Percentiles rank a stretch among this genome's conserved stretches.
Evolutionary conservation across 1,139 yeast species (phyloP).

Genomic region (Lodderomyces orthopsilosis): DNA sequence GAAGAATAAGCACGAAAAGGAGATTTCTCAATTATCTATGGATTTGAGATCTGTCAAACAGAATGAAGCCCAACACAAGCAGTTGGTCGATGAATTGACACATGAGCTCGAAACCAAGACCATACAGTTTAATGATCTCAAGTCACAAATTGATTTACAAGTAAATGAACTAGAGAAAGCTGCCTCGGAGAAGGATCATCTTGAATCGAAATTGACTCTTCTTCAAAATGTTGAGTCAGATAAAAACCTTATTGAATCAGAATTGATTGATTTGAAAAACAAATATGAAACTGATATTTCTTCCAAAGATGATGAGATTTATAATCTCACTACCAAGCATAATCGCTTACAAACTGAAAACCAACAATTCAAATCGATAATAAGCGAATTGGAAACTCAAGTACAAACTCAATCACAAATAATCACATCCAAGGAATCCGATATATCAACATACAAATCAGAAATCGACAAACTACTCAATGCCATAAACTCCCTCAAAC

Average conservation of each 20-base stretch:
- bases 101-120: background rate
- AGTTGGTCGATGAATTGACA: background rate
- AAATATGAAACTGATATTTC: background rate
- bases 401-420: background rate
- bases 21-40: background rate
- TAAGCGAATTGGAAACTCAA: background rate
- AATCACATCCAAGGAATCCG: background rate
- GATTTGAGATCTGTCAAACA: background rate
- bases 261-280: background rate
- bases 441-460: background rate
- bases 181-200: background rate
- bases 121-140: background rate
- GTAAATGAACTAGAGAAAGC: background rate
- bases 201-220: background rate
- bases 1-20: background rate
- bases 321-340: background rate
- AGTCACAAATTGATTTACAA: background rate
- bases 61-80: background rate
- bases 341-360: background rate
- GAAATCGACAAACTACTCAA: conserved; percentile 3
- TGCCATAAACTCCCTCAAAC: conserved; percentile 1
- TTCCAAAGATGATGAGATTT: background rate
- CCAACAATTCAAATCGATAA: background rate
- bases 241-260: background rate
- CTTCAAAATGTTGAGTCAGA: background rate